A percentile compares a stretch with the other conserved stretches of the same genome.
These are phyloP conservation scores for Aspergillus sp. DNA, from an alignment of 2,329 filamentous ascomycete genomes.

Conservation along the genomic window DNA sequence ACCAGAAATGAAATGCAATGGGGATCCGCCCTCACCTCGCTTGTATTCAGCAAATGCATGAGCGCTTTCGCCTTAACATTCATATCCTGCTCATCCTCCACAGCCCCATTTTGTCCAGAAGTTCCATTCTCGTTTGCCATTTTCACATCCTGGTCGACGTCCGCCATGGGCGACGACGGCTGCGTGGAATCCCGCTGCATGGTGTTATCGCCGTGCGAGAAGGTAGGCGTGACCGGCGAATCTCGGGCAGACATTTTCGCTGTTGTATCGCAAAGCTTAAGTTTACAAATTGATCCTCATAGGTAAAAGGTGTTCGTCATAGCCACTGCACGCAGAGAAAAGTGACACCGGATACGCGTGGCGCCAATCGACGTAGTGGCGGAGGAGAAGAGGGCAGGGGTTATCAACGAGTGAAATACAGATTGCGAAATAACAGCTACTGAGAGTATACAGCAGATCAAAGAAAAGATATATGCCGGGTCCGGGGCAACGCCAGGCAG, in stretches of 20 bases:
- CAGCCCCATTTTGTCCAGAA: constrained; percentile 6
- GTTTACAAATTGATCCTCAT: neutral
- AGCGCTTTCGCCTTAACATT: constrained; percentile 46
- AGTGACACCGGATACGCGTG: neutral
- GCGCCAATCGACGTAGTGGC: neutral
- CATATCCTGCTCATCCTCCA: constrained; percentile 39
- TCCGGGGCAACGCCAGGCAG: neutral
- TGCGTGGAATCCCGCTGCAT: constrained; percentile 29
- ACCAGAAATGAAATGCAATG: neutral
- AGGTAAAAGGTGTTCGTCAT: neutral
- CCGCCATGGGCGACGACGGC: constrained; percentile 30
- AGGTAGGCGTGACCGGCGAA: constrained; percentile 27
- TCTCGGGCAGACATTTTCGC: constrained; percentile 27
- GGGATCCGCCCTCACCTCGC: constrained; percentile 33
- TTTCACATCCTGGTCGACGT: constrained; percentile 8
- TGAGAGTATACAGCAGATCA: neutral
- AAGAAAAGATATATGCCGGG: neutral
- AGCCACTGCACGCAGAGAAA: neutral
- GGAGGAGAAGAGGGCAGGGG: neutral
- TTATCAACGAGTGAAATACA: neutral
- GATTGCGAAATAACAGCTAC: neutral
- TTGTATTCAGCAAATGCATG: constrained; percentile 48
- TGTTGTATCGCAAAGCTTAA: neutral
- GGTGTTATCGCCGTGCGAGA: constrained; percentile 25
- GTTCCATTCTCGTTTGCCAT: constrained; percentile 12